Evolutionary conservation across 2,329 filamentous ascomycete species (phyloP), one percentile per base, ranked within the genome.

Genomic region (Dothistroma septosporum): DNA sequence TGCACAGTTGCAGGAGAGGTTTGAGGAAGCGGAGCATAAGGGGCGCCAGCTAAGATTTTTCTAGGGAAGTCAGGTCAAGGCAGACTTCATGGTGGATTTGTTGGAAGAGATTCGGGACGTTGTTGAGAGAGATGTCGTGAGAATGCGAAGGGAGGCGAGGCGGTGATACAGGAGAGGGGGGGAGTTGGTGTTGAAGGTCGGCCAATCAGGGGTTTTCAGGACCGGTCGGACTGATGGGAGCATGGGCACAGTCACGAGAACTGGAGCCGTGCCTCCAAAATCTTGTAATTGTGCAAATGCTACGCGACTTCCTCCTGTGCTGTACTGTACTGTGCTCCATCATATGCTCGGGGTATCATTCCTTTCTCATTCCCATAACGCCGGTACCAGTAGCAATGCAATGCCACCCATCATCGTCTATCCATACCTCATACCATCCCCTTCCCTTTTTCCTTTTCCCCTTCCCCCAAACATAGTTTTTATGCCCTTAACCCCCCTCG

Each of bases 401-500:
- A 55, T n/a, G n/a, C n/a, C 4, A 33, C 7, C 7, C 32, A 7
- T 56, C 21, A 24, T 58, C 55, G 35, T 58, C 21, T 28, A 55
- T 32, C 10, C 56, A 14, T 48, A 46, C 44, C 32, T 44, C 37
- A 44, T 44, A n/a, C n/a, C n/a, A n/a, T n/a, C n/a, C n/a, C 16
- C n/a, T 14, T 19, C 31, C 21, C 53, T 32, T 33, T 10, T 41
- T 56, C 31, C 1, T 48, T 61, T 61, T 22, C 52, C 62, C 55
- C 61, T 67, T 46, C 61, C 54, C 55, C 59, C 65, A 46, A 70
- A 69, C 61, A 70, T 67, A 4, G 59, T 61, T 21, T 85, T 83
- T 48, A 92, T 84, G 73, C 87, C 89, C 64, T 77, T 77, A 73
- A 92, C 89, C 4, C 83, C 80, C 66, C 80, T 83, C 0, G 82